Conservation (phyloP, 202 grass and related monocot species). For the Eragrostis tef region DNA sequence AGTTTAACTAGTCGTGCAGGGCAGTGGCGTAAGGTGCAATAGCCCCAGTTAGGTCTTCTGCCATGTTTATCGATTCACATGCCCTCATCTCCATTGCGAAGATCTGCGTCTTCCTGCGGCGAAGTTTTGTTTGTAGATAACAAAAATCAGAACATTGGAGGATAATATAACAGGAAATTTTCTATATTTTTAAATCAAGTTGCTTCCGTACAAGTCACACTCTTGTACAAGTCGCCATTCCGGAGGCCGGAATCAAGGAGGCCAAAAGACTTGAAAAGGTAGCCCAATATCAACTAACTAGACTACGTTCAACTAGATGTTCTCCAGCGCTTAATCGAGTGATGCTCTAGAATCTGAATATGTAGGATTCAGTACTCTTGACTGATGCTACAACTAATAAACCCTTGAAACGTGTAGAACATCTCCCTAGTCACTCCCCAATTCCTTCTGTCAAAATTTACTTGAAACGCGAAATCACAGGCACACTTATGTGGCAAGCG, state of each 20-base stretch:
- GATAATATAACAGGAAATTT: not conserved
- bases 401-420: not conserved
- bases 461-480: too few species aligned
- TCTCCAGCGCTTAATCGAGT: not conserved
- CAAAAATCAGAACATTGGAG: not conserved
- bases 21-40: slow-evolving; percentile 59
- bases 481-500: too few species aligned
- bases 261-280: not conserved
- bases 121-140: slow-evolving; percentile 22
- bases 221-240: not conserved
- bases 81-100: slow-evolving; percentile 77
- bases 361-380: not conserved
- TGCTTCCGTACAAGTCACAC: not conserved
- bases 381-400: too few species aligned
- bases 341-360: not conserved
- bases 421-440: too few species aligned
- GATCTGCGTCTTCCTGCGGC: slow-evolving; percentile 9
- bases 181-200: not conserved
- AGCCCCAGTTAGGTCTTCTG: slow-evolving; percentile 64
- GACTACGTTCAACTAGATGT: not conserved
- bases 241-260: not conserved
- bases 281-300: not conserved
- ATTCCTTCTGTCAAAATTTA: too few species aligned
- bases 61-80: slow-evolving; percentile 42
- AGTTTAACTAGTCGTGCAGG: too few species aligned